phyloP scores from a whole-genome alignment of 2,329 filamentous ascomycete species.

The Akanthomyces lecanii region DNA sequence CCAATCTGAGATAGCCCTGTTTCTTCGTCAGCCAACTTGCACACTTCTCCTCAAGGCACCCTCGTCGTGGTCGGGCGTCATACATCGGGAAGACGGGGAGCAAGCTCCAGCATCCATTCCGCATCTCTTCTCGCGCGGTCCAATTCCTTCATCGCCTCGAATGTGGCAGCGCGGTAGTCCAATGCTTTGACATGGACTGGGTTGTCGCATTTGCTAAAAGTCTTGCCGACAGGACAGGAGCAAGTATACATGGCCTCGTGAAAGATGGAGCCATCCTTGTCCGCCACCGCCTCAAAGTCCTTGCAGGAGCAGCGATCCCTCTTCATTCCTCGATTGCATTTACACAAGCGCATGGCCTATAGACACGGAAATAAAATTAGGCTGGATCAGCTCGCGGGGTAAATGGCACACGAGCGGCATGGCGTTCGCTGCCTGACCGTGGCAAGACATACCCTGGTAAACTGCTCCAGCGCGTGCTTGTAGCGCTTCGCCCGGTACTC shows the following conservation, averaged over 20 bases:
- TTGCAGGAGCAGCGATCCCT: slow-evolving; percentile 38
- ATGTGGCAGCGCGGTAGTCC: slow-evolving; percentile 38
- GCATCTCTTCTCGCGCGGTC: slow-evolving; percentile 37
- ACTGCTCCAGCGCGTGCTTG: slow-evolving; percentile 33
- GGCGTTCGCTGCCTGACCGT: neutral
- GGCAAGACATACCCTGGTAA: slow-evolving; percentile 30
- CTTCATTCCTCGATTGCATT: slow-evolving; percentile 31
- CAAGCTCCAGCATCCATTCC: slow-evolving; percentile 40
- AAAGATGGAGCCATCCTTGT: slow-evolving; percentile 35
- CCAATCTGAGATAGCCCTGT: slow-evolving; percentile 41
- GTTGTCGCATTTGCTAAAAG: slow-evolving; percentile 38
- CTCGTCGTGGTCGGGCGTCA: slow-evolving; percentile 2
- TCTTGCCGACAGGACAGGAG: slow-evolving; percentile 32
- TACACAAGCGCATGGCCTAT: slow-evolving; percentile 35
- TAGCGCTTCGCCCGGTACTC: slow-evolving; percentile 32
- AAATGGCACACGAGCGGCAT: neutral
- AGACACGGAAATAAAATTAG: neutral
- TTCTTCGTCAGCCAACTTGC: slow-evolving; percentile 6
- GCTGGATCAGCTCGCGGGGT: neutral
- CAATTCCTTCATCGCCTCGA: slow-evolving; percentile 35
- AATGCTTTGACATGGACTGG: slow-evolving; percentile 36
- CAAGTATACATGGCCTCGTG: slow-evolving; percentile 40
- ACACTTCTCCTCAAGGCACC: neutral
- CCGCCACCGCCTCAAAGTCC: slow-evolving; percentile 33
- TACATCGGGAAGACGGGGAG: slow-evolving; percentile 38